Base-by-base conservation (phyloP, 139 green algal genomes). In the Eudorina sp. region DNA sequence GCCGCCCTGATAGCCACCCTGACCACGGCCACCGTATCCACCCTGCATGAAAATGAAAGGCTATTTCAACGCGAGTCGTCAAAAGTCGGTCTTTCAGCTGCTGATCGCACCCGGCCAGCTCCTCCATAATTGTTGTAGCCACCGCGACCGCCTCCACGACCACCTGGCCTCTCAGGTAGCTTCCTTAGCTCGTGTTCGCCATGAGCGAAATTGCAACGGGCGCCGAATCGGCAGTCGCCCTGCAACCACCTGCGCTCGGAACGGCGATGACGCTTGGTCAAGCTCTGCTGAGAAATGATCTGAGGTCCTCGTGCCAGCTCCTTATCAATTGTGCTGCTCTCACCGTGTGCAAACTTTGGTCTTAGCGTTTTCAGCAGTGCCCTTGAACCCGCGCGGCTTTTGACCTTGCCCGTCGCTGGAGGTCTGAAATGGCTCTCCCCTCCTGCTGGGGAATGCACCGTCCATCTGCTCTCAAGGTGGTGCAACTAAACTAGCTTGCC, bases 141-240 rank as follows among this genome's bases (percentile, higher is more conserved):
- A 29, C 88, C 79, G 3, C 29, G 73, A 41, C 77, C 84, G 41
- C 19, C 53, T 19, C 87, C 87, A 62, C 68, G 75, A 41, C 86
- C 88, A 38, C 88, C 90, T 23, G 29, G 51, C 25, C 88, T 79
- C 9, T 90, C 89, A 2, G 95, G 94, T 40, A 97, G 78, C 55
- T 90, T 91, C 41, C 97, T 82, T 27, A 99, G 93, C 92, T 99
- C 96, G 21, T 96, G 84, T 36, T 99, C 96, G 13, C 97, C 97
- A 64, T 99, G 97, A 2, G 97, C 97, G 92, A 99, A 99, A 88
- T 99, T 98, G 92, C 97, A 99, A 48, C 95, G 86, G 69, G 97
- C 95, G 41, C 96, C 97, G 88, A 99, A 99, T 0, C 96, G 91
- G 88, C 97, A 99, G 53, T 97, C 91, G 23, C 96, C 96, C n/a